Base-by-base conservation (phyloP, 371 early-diverging fungal species). In the Capniomyces stellatus region DNA sequence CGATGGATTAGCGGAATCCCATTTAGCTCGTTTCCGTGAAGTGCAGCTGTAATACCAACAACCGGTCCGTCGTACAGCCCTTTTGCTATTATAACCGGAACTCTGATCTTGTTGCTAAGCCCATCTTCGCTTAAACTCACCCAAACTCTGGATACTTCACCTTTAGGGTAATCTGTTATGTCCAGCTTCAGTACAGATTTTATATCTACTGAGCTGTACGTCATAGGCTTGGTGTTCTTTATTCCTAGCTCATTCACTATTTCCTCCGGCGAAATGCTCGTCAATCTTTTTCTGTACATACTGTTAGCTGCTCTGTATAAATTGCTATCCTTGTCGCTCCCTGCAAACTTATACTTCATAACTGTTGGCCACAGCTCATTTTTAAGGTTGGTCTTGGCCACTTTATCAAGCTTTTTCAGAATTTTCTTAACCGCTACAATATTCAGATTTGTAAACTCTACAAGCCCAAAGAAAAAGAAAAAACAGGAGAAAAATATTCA, bases 21-120 rank as follows among this genome's bases (percentile, higher is more conserved):
- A 58, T 91, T 91, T 49, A 91, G 71, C 58, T 91, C 92, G 59
- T 91, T 89, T 51, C 92, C 90, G 60, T 91, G 92, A 15, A 90
- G 74, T 1, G 85, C 92, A 54, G 78, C 81, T 1, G 83, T 82
- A 54, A 75, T 60, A 2, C 77, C 77, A 12, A 76, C 69, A 18
- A 74, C 64, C 10, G 77, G 77, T 0, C 77, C 77, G 27, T 66
- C 66, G 15, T 63, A 60, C 10, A 66, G 61, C 19, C 77, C 75
- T 59, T 74, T 76, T 24, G 80, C 80, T 0, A 79, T 65, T 43
- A 79, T 75, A 24, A 78, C 79, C 1, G 80, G 80, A 4, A 78
- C 78, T 19, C 69, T 70, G 29, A 78, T 75, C 3, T 74, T 75
- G 23, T 64, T 63, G 29, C 74, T 70, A 59, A 78, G 59, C 2